These are phyloP conservation scores for Pseudogymnoascus sp. DNA, from an alignment of 2,329 filamentous ascomycete species.

Conservation along the genomic window DNA sequence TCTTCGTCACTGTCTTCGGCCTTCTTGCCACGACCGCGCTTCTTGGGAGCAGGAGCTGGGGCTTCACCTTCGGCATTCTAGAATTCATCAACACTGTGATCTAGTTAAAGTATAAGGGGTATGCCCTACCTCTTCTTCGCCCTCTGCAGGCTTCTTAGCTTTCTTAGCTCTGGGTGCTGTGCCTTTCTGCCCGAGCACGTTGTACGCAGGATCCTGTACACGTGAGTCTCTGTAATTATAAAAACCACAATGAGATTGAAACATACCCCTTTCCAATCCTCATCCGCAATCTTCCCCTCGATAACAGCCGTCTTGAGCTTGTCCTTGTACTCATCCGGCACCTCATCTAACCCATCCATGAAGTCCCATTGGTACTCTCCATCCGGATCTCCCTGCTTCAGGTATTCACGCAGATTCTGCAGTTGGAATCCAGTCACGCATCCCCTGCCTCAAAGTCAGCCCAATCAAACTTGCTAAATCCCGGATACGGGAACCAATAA, in stretches of 20 bases:
- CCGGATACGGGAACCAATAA: constrained; percentile 8
- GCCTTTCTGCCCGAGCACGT: constrained; percentile 25
- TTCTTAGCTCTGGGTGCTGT: constrained; percentile 21
- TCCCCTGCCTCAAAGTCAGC: constrained; percentile 51
- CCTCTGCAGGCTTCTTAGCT: constrained; percentile 10
- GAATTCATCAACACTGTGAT: constrained; percentile 11
- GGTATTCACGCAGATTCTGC: constrained; percentile 51
- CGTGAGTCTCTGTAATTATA: not conserved
- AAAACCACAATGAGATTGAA: constrained; percentile 5
- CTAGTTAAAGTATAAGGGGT: not conserved
- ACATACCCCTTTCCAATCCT: constrained; percentile 83
- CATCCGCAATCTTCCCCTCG: constrained; percentile 72
- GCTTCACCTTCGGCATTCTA: constrained; percentile 7
- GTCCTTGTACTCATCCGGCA: constrained; percentile 54
- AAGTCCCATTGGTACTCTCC: constrained; percentile 35
- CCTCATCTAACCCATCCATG: constrained; percentile 56
- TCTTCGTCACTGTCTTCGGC: constrained; percentile 16
- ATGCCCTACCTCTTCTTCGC: constrained; percentile 14
- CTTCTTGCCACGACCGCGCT: constrained; percentile 28
- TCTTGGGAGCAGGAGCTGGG: constrained; percentile 28
- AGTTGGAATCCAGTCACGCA: constrained; percentile 76
- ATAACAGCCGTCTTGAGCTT: constrained; percentile 66
- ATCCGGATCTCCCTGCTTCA: constrained; percentile 40
- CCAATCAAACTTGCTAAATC: not conserved
- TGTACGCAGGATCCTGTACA: constrained; percentile 28